A percentile compares a stretch with the other conserved stretches of the same genome.
phyloP scores from a whole-genome alignment of 257 asterid genomes.

The Scutellaria galericulata region DNA sequence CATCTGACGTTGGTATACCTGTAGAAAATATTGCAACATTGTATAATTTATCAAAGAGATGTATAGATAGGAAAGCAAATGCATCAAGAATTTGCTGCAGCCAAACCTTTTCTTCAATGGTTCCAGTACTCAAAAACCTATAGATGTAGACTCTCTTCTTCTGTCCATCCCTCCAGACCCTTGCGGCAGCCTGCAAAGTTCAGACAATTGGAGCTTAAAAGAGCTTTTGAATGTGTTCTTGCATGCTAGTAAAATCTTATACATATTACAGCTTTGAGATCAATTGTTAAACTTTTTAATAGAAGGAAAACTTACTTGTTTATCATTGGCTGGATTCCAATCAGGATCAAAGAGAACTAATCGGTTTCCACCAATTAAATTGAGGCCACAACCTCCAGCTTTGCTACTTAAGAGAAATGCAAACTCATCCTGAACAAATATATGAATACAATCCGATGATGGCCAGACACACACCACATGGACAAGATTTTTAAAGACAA shows the following conservation, averaged over 20 bases:
- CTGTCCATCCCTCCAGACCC: constrained; percentile 99
- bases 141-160: constrained; percentile 96
- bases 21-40: constrained; percentile 25
- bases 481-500: constrained; percentile 32
- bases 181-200: constrained; percentile 86
- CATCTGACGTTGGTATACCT: constrained; percentile 99
- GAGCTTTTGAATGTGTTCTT: constrained; percentile 27
- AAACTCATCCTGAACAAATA: constrained; percentile 78
- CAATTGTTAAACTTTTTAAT: constrained; percentile 24
- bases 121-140: constrained; percentile 93
- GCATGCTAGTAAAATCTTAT: background rate
- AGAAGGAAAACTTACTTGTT: constrained; percentile 62
- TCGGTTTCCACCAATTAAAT: constrained; percentile 94
- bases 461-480: constrained; percentile 26
- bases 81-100: constrained; percentile 34
- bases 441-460: constrained; percentile 20
- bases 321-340: constrained; percentile 99
- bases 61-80: constrained; percentile 26
- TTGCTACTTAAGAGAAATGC: constrained; percentile 97
- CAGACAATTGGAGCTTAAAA: constrained; percentile 32
- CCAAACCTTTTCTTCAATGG: constrained; percentile 94
- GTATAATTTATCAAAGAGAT: constrained; percentile 12
- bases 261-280: constrained; percentile 23
- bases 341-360: constrained; percentile 97
- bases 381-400: constrained; percentile 99